Conservation (phyloP, 1,284 basidiomycete genomes). For the Gastroboletus turbinatus region DNA sequence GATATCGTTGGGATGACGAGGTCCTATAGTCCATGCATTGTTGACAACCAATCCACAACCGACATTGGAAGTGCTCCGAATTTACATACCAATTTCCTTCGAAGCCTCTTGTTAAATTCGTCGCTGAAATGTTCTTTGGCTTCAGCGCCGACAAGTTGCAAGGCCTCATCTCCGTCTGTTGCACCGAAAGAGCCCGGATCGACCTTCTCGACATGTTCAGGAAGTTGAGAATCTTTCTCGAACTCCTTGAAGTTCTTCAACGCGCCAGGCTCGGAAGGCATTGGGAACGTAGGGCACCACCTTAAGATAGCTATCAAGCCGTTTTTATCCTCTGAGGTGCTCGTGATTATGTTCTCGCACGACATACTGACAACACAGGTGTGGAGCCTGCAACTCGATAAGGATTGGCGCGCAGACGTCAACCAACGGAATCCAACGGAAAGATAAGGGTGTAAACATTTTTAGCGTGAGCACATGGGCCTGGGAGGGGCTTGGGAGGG, state of each 20-base stretch:
- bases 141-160: slow-evolving; percentile 55
- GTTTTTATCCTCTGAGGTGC: slow-evolving; percentile 14
- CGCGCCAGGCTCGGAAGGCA: slow-evolving; percentile 19
- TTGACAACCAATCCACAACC: neutral
- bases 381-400: slow-evolving; percentile 10
- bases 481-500: neutral
- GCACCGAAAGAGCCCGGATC: slow-evolving; percentile 32
- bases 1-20: slow-evolving; percentile 58
- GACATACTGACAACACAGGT: neutral
- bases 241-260: slow-evolving; percentile 11
- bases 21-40: slow-evolving; percentile 40
- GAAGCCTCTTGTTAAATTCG: slow-evolving; percentile 56
- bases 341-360: slow-evolving; percentile 8
- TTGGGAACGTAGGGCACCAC: slow-evolving; percentile 3
- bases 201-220: slow-evolving; percentile 16
- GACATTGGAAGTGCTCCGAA: neutral
- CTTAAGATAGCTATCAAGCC: neutral
- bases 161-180: slow-evolving; percentile 54
- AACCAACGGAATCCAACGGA: slow-evolving; percentile 1
- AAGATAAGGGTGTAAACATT: slow-evolving; percentile 22
- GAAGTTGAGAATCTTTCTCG: slow-evolving; percentile 11
- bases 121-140: slow-evolving; percentile 55
- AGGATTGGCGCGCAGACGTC: neutral
- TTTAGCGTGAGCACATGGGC: slow-evolving; percentile 9
- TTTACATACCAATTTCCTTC: slow-evolving; percentile 55